These are phyloP conservation scores for Boletus semigastroideus DNA, from an alignment of 1,284 basidiomycete genomes.

Conservation along the genomic window DNA sequence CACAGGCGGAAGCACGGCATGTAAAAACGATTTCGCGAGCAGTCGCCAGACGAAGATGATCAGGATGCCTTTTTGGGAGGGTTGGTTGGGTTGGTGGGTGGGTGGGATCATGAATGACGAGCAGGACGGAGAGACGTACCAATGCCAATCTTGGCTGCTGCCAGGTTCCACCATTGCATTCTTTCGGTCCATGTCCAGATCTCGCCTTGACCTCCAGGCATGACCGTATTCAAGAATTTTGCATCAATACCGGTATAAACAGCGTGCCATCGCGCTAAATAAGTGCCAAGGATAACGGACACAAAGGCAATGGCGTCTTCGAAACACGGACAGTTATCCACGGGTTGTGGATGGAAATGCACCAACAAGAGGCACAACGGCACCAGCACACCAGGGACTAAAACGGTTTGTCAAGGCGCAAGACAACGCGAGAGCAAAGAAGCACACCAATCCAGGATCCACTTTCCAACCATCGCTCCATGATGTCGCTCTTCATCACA, in stretches of 20 bases:
- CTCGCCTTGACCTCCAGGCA: slow-evolving; percentile 56
- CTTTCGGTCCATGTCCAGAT: slow-evolving; percentile 48
- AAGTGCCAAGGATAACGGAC: slow-evolving; percentile 79
- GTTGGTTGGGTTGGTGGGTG: no score
- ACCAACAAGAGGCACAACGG: slow-evolving; percentile 73
- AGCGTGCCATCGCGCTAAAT: slow-evolving; percentile 66
- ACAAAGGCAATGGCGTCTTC: slow-evolving; percentile 96
- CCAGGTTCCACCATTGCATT: slow-evolving; percentile 55
- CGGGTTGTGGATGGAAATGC: slow-evolving; percentile 87
- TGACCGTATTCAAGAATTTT: slow-evolving; percentile 39
- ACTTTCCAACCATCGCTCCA: slow-evolving; percentile 52
- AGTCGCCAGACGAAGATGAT: slow-evolving; percentile 86
- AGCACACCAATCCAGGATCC: slow-evolving; percentile 55
- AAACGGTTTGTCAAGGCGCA: background rate
- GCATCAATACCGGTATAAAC: slow-evolving; percentile 38
- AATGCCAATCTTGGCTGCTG: slow-evolving; percentile 60
- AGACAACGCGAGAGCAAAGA: background rate
- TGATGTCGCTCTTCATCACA: slow-evolving; percentile 36
- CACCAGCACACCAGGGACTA: slow-evolving; percentile 70
- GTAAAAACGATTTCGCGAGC: slow-evolving; percentile 74
- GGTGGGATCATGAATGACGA: no score
- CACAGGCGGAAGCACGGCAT: slow-evolving; percentile 74
- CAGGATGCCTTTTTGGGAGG: slow-evolving; percentile 46
- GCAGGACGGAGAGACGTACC: slow-evolving; percentile 36
- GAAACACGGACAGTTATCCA: slow-evolving; percentile 97